These are phyloP conservation scores for Meira miltonrushii DNA, from an alignment of 1,284 basidiomycete species.

Conservation along the genomic window DNA sequence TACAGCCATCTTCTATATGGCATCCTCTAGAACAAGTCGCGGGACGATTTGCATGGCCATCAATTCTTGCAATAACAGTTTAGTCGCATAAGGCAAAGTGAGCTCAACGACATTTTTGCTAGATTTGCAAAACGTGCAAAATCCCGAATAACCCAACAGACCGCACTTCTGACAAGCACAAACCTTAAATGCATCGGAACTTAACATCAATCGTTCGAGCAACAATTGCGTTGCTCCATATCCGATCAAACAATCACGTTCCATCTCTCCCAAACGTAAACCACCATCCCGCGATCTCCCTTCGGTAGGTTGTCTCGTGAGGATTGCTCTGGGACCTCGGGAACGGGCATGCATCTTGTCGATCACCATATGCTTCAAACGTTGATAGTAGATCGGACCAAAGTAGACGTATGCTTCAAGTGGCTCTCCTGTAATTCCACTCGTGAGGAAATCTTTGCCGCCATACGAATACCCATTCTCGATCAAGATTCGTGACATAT, in stretches of 20 bases:
- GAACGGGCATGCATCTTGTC: constrained; percentile 93
- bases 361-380: constrained; percentile 65
- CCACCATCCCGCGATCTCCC: constrained; percentile 96
- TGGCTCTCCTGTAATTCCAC: constrained; percentile 93
- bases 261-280: constrained; percentile 96
- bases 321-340: constrained; percentile 87
- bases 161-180: constrained; percentile 90
- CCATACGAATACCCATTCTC: constrained; percentile 94
- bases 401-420: constrained; percentile 97
- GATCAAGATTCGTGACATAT: constrained; percentile 92
- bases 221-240: constrained; percentile 77
- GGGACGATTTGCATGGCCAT: constrained; percentile 56
- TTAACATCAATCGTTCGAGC: constrained; percentile 91
- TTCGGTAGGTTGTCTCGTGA: constrained; percentile 97
- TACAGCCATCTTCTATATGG: constrained; percentile 15
- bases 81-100: constrained; percentile 97
- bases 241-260: constrained; percentile 70
- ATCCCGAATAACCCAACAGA: constrained; percentile 77
- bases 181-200: constrained; percentile 86
- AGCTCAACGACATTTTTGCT: constrained; percentile 92
- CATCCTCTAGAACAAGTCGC: constrained; percentile 53
- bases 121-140: constrained; percentile 69
- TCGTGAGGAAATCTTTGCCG: constrained; percentile 96
- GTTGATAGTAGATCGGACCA: constrained; percentile 92
- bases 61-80: constrained; percentile 93